Evolutionary conservation across 1,139 yeast genomes (phyloP), one percentile per base, ranked within the genome.

Genomic region (Wickerhamiella infanticola): DNA sequence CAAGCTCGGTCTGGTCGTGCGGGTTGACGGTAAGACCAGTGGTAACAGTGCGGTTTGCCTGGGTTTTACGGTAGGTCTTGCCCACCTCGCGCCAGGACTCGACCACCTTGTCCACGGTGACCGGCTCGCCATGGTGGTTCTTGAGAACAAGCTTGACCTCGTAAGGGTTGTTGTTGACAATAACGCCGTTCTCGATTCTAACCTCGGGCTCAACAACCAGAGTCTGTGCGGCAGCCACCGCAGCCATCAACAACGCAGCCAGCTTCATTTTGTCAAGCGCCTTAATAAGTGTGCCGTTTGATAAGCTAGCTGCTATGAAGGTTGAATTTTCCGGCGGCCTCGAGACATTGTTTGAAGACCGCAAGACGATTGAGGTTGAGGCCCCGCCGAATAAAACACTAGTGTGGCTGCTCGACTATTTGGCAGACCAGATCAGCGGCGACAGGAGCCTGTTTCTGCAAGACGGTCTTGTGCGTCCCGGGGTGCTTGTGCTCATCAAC

Each of bases 401-500:
- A 57, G 67, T 66, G 50, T 78, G 79, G 56, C 67, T 85, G 48
- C 69, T 86, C 31, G 65, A 68, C 11, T 67, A 69, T 48, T 72
- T 86, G 41, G 69, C 74, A 29, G 65, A 66, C 5, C 69, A 72
- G 24, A 68, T 83, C 61, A 73, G 83, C 39, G 49, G 81, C 51
- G 72, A 74, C 26, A 77, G 75, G 50, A 80, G 77, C 5, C 81
- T 86, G 35, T 85, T 88, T 59, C 70, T 88, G 11, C 94, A 84
- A 55, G 90, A 85, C 55, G 94, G 70, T 5, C 72, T 66, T 1
- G 63, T 68, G 60, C 76, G 97, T 45, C 95, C 97, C 0, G 98
- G 98, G 2, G 85, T 90, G 41, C 68, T 90, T 51, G 95, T 90
- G 6, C 70, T 90, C 47, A 81, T 90, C 52, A 90, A 90, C 58